Percentiles rank a stretch among this genome's conserved stretches.
phyloP scores from a whole-genome alignment of 1,284 basidiomycete genomes.

The Microbotryum scabiosae region DNA sequence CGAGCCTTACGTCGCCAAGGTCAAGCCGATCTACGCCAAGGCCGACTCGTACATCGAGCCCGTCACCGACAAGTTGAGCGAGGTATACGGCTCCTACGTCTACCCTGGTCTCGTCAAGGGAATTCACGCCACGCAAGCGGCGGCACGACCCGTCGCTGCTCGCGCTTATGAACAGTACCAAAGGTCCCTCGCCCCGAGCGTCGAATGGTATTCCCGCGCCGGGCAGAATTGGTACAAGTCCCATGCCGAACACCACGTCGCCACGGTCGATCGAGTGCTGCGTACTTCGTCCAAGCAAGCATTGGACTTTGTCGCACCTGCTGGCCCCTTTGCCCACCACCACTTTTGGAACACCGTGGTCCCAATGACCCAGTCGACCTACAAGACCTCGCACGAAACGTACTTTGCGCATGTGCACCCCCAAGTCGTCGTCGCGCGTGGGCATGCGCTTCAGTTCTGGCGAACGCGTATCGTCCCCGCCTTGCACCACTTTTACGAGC shows the following conservation, averaged over 20 bases:
- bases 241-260: conserved; percentile 24
- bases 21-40: conserved; percentile 18
- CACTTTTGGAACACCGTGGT: conserved; percentile 19
- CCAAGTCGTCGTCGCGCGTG: conserved; percentile 5
- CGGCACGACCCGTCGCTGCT: conserved; percentile 12
- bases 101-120: conserved; percentile 21
- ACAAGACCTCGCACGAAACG: conserved; percentile 13
- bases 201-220: conserved; percentile 27
- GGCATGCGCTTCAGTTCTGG: conserved; percentile 13
- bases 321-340: conserved; percentile 21
- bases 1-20: conserved; percentile 14
- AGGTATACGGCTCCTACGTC: conserved; percentile 9
- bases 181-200: conserved; percentile 19
- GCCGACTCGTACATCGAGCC: conserved; percentile 15
- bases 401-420: conserved; percentile 31
- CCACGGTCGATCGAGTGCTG: background rate
- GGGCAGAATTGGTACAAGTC: conserved; percentile 18
- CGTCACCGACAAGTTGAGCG: conserved; percentile 2
- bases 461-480: conserved; percentile 21
- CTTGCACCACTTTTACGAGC: conserved; percentile 30
- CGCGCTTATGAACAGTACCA: conserved; percentile 16
- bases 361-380: conserved; percentile 16
- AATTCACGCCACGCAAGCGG: conserved; percentile 10
- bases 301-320: conserved; percentile 9
- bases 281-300: background rate